These are phyloP conservation scores for Tolypocladium cylindrosporum DNA, from an alignment of 2,329 filamentous ascomycete species.

Conservation along the genomic window DNA sequence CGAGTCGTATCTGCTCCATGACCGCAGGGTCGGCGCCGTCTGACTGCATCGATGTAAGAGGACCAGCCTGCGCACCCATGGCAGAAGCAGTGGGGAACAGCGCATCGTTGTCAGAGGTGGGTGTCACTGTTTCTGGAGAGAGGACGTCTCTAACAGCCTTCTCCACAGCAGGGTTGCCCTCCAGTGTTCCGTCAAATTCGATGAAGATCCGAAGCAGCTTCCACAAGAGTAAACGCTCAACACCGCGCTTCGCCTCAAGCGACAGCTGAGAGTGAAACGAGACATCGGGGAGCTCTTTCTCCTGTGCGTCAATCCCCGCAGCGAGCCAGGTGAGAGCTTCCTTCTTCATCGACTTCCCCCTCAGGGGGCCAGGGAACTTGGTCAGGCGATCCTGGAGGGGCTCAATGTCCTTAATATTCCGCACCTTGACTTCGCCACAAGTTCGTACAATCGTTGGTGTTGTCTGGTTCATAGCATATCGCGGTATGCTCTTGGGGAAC, in stretches of 20 bases:
- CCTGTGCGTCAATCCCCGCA: slow-evolving; percentile 63
- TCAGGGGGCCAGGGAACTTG: slow-evolving; percentile 84
- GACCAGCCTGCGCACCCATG: slow-evolving; percentile 13
- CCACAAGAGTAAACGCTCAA: slow-evolving; percentile 80
- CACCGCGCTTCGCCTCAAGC: slow-evolving; percentile 57
- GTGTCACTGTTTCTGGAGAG: slow-evolving; percentile 39
- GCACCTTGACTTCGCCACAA: slow-evolving; percentile 73
- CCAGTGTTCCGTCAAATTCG: slow-evolving; percentile 75
- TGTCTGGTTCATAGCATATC: slow-evolving; percentile 67
- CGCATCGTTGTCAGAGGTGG: slow-evolving; percentile 14
- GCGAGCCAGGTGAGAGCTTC: slow-evolving; percentile 75
- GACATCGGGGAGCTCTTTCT: slow-evolving; percentile 44
- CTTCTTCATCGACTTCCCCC: slow-evolving; percentile 90
- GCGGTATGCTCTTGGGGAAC: slow-evolving; percentile 81
- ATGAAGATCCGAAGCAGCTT: slow-evolving; percentile 74
- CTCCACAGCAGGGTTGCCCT: slow-evolving; percentile 61
- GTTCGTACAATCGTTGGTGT: slow-evolving; percentile 71
- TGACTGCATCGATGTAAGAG: slow-evolving; percentile 32
- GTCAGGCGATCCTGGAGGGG: slow-evolving; percentile 61
- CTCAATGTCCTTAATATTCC: slow-evolving; percentile 62
- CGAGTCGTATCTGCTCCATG: slow-evolving; percentile 61
- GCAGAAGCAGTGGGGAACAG: slow-evolving; percentile 13
- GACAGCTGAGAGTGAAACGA: slow-evolving; percentile 39
- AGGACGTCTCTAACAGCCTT: slow-evolving; percentile 68
- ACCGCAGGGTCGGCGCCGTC: slow-evolving; percentile 62